Evolutionary conservation across 306 rosid genomes (phyloP).

Genomic region (Quercus dentata): DNA sequence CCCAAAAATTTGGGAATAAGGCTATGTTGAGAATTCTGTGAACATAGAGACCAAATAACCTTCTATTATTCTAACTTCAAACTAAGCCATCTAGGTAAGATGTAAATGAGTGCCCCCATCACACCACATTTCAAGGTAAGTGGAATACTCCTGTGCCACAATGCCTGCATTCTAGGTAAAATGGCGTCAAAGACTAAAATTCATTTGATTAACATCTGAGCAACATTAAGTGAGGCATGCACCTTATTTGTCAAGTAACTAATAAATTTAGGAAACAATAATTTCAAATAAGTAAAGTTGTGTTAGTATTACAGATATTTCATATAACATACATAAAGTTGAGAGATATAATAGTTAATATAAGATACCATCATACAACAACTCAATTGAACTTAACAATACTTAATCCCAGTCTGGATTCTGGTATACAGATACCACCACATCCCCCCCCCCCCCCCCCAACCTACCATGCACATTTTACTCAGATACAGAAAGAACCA

Average conservation of each 20-base stretch:
- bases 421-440: background rate
- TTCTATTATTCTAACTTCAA: background rate
- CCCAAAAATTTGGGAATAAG: no score
- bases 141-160: background rate
- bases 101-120: background rate
- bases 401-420: background rate
- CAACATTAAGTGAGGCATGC: background rate
- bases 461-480: background rate
- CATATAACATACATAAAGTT: background rate
- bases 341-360: background rate
- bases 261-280: background rate
- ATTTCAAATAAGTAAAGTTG: background rate
- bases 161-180: background rate
- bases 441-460: background rate
- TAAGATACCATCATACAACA: background rate
- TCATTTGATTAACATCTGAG: background rate
- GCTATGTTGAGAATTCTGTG: no score
- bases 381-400: background rate
- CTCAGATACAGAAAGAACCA: no score
- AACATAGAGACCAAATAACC: background rate
- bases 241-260: background rate
- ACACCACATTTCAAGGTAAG: background rate
- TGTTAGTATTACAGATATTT: background rate
- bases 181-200: background rate
- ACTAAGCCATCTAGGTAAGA: background rate